phyloP scores from a whole-genome alignment of 140 eudicot species.

The Oenanthe javanica region DNA sequence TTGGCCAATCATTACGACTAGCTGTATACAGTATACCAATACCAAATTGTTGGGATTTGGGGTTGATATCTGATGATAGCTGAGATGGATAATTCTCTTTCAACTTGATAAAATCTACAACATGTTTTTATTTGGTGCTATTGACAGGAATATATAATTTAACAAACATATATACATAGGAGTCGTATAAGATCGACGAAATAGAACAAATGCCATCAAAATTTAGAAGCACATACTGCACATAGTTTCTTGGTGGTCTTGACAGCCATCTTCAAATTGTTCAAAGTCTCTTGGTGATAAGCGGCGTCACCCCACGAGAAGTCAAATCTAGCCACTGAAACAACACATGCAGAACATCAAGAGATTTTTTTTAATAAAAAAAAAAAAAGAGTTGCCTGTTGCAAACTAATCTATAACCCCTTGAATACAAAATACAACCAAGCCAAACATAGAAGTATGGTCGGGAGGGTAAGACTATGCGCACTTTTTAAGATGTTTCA shows the following conservation, averaged over 20 bases:
- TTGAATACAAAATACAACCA: not conserved
- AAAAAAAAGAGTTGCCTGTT: not conserved
- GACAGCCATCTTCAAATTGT: slow-evolving; percentile 77
- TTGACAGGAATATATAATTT: not conserved
- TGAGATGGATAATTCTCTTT: not conserved
- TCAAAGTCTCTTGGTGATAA: slow-evolving; percentile 84
- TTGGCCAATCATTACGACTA: not conserved
- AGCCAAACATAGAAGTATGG: not conserved
- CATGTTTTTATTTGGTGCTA: not conserved
- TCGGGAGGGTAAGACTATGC: not conserved
- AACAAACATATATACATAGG: not conserved
- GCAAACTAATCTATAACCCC: not conserved
- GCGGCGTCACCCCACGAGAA: slow-evolving; percentile 84
- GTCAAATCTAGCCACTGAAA: slow-evolving; percentile 93
- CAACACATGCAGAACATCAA: slow-evolving; percentile 6
- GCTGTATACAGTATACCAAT: not conserved
- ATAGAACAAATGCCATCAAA: not conserved
- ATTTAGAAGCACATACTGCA: slow-evolving; percentile 52
- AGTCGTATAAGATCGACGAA: not conserved
- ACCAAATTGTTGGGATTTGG: not conserved
- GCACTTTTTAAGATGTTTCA: not conserved
- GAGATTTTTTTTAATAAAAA: not conserved
- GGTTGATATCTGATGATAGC: not conserved
- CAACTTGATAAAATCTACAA: not conserved
- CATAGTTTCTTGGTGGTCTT: slow-evolving; percentile 90